Evolutionary conservation across 805 yeast species (phyloP).

Genomic region (Naumovozyma dairenensis): DNA sequence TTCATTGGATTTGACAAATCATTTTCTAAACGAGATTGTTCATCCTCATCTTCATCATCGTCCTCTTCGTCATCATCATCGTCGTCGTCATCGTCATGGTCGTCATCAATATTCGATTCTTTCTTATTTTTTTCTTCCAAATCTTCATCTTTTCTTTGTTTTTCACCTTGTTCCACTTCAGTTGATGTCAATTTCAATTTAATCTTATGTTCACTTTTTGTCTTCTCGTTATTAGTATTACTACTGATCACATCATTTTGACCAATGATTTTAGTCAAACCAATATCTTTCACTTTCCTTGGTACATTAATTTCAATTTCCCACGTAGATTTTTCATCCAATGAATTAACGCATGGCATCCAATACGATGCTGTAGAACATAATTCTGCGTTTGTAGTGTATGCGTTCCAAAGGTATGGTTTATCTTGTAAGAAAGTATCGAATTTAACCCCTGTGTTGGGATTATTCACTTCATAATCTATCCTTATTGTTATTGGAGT

Average conservation of each 20-base stretch:
- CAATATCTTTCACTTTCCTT: slow-evolving; percentile 64
- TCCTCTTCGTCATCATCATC: slow-evolving; percentile 49
- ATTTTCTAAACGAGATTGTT: slow-evolving; percentile 22
- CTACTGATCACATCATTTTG: slow-evolving; percentile 27
- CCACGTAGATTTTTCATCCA: slow-evolving; percentile 89
- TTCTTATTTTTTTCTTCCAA: slow-evolving; percentile 5
- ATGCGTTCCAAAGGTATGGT: slow-evolving; percentile 66
- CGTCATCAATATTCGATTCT: slow-evolving; percentile 1
- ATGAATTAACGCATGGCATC: slow-evolving; percentile 91
- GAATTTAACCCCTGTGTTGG: slow-evolving; percentile 68
- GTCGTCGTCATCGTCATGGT: slow-evolving; percentile 11
- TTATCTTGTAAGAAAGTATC: slow-evolving; percentile 33
- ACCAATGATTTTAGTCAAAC: slow-evolving; percentile 29
- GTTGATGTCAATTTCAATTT: too few relatives aligned
- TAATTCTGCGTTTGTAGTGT: slow-evolving; percentile 68
- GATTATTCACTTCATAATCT: slow-evolving; percentile 53
- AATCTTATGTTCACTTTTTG: too few relatives aligned
- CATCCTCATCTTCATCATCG: slow-evolving; percentile 24
- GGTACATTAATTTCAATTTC: slow-evolving; percentile 81
- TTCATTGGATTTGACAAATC: slow-evolving; percentile 20
- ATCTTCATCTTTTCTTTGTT: neutral
- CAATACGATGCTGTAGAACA: slow-evolving; percentile 86
- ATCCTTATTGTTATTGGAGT: slow-evolving; percentile 68
- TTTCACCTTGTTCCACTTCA: slow-evolving; percentile 13
- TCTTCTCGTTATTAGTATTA: too few relatives aligned